Percentiles rank a stretch among this genome's conserved stretches.
phyloP scores from a whole-genome alignment of 2,329 filamentous ascomycete species.

The Phoma sp. region DNA sequence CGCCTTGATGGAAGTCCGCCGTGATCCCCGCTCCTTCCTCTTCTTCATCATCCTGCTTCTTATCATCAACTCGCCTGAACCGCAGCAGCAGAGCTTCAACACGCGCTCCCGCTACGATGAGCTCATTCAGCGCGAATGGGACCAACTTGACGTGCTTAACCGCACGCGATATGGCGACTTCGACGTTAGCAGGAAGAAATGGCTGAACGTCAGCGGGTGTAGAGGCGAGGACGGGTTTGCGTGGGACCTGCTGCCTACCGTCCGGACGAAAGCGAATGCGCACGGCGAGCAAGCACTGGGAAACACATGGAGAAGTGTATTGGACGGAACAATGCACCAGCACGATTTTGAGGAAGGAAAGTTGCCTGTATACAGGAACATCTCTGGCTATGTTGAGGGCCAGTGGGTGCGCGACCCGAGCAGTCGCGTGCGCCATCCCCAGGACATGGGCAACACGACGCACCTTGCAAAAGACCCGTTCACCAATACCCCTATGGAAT shows the following conservation, averaged over 20 bases:
- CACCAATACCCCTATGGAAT: constrained; percentile 61
- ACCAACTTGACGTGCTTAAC: constrained; percentile 54
- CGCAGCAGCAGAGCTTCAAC: constrained; percentile 42
- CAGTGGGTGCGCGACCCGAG: constrained; percentile 69
- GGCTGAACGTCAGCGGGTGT: constrained; percentile 73
- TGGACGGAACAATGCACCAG: constrained; percentile 40
- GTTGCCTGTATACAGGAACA: constrained; percentile 74
- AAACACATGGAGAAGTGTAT: constrained; percentile 56
- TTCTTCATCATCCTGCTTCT: constrained; percentile 47
- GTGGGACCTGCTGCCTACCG: constrained; percentile 74
- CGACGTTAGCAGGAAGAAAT: constrained; percentile 51
- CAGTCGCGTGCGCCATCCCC: constrained; percentile 55
- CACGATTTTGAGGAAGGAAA: constrained; percentile 43
- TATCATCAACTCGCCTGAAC: constrained; percentile 47
- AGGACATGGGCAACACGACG: constrained; percentile 56
- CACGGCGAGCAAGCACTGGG: constrained; percentile 12
- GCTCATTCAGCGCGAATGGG: constrained; percentile 58
- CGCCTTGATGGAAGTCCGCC: constrained; percentile 46
- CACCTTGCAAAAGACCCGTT: constrained; percentile 72
- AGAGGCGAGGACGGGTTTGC: constrained; percentile 74
- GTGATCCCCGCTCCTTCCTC: constrained; percentile 45
- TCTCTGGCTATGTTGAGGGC: constrained; percentile 78
- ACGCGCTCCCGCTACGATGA: constrained; percentile 50
- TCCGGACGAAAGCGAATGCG: constrained; percentile 64
- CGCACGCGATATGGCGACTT: constrained; percentile 55